Conservation (phyloP, 768 basidiomycete genomes). For the Tricholoma saponaceum region DNA sequence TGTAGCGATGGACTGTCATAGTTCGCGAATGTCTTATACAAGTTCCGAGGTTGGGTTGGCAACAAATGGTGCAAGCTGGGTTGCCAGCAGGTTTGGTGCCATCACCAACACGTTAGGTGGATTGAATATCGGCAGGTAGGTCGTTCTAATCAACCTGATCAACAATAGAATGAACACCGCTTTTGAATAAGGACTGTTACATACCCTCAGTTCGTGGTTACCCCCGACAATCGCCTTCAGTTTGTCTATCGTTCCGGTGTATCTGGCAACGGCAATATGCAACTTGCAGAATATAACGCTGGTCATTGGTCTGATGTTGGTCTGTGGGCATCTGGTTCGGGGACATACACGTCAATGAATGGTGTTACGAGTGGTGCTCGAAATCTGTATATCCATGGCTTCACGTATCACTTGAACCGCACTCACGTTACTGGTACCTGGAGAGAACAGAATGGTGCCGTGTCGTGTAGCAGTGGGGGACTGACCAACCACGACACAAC, state of each 20-base stretch:
- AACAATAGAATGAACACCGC: no score
- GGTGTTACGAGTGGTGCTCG: constrained; percentile 36
- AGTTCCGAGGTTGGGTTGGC: constrained; percentile 37
- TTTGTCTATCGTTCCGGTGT: constrained; percentile 45
- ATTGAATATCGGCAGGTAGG: constrained; percentile 39
- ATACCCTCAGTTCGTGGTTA: constrained; percentile 43
- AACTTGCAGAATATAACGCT: constrained; percentile 40
- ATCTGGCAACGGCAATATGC: constrained; percentile 43
- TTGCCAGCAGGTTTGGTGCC: constrained; percentile 34
- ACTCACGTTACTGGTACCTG: constrained; percentile 44
- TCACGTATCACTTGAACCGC: constrained; percentile 33
- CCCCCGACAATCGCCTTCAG: constrained; percentile 41
- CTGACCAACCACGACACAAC: constrained; percentile 46
- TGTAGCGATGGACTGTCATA: constrained; percentile 45
- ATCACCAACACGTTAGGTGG: constrained; percentile 38
- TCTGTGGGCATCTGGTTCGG: constrained; percentile 41
- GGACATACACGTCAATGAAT: constrained; percentile 39
- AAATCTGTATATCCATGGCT: constrained; percentile 46
- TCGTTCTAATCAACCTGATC: background rate
- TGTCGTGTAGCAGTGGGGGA: constrained; percentile 39
- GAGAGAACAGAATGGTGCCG: constrained; percentile 40
- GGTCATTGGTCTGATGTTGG: constrained; percentile 42
- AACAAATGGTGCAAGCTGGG: constrained; percentile 38
- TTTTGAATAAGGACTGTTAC: constrained; percentile 26
- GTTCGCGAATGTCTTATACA: constrained; percentile 39